Base-by-base conservation (phyloP, 441 rosid genomes). In the Theobroma grandiflorum region DNA sequence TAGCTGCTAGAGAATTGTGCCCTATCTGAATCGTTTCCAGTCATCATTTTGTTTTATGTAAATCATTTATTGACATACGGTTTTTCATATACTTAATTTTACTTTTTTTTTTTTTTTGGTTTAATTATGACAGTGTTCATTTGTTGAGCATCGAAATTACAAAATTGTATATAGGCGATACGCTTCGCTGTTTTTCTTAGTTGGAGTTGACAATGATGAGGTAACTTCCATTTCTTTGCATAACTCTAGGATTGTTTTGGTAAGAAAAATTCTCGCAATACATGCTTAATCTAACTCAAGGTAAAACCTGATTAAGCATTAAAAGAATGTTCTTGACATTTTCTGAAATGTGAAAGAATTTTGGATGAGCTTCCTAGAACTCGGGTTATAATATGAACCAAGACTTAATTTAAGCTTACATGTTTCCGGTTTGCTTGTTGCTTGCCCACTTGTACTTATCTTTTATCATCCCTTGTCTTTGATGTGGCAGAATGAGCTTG, bases 61-160 rank as follows among this genome's bases (percentile, higher is more conserved):
- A 10, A 22, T 52, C 18, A 22, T 12, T 26, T 50, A n/a, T 67
- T 15, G 33, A 58, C 16, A 12, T 16, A 15, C 71, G 20, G 31
- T 8, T 31, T 68, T 42, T 9, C 55, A n/a, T 31, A 4, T 73
- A 0, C 33, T 47, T 42, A 18, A 47, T 70, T 62, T 43, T 20
- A 2, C n/a, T n/a, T 58, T 33, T 33, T 33, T 53, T 3, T 43
- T 63, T 8, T 37, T 47, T 65, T 43, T 59, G 61, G 14, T 72
- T 6, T 1, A 16, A 57, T 65, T 73, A 52, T 72, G 47, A 74
- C 94, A 96, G 99, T 97, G 99, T 86, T 97, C 99, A 3, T 96
- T 95, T 78, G 98, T 96, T 12, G 99, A 95, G 91, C 98, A 96
- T 87, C 98, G 98, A 74, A 95, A 93, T 87, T 93, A 96, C 94